A percentile compares a stretch with the other conserved stretches of the same genome.
These are phyloP conservation scores for Fusarium paranaense DNA, from an alignment of 2,329 filamentous ascomycete genomes.

Conservation along the genomic window DNA sequence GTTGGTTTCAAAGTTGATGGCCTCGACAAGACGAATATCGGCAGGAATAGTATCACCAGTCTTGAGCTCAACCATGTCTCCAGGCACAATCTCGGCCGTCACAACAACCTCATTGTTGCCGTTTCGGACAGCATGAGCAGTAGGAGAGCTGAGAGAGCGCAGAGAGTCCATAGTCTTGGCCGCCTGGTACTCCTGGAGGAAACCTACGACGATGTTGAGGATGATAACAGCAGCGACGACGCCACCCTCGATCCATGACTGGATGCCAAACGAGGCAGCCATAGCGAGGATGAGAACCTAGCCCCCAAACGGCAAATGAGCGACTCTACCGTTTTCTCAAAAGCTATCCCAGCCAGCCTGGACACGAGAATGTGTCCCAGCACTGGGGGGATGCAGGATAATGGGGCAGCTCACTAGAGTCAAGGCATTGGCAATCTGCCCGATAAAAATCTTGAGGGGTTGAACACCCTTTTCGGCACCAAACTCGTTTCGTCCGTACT, in stretches of 20 bases:
- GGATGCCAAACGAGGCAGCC: conserved; percentile 68
- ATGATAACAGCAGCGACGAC: conserved; percentile 68
- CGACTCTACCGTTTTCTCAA: conserved; percentile 25
- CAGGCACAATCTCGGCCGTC: conserved; percentile 63
- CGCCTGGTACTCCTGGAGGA: conserved; percentile 59
- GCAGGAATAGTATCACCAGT: conserved; percentile 72
- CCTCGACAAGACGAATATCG: conserved; percentile 67
- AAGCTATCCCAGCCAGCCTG: not conserved
- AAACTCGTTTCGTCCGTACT: conserved; percentile 73
- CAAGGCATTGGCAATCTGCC: conserved; percentile 77
- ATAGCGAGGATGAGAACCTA: conserved; percentile 67
- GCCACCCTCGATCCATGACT: conserved; percentile 70
- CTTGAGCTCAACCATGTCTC: conserved; percentile 66
- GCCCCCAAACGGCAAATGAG: conserved; percentile 31
- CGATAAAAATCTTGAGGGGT: conserved; percentile 71
- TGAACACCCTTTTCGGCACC: conserved; percentile 70
- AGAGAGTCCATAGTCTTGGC: conserved; percentile 64
- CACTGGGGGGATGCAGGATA: not conserved
- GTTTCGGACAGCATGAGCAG: conserved; percentile 56
- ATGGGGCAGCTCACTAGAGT: conserved; percentile 63
- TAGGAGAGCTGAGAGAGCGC: conserved; percentile 57
- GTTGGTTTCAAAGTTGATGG: conserved; percentile 76
- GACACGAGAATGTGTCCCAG: not conserved
- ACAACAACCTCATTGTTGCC: conserved; percentile 53
- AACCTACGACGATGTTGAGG: conserved; percentile 68